A percentile compares a stretch with the other conserved stretches of the same genome.
Evolutionary conservation across 140 eudicot genomes (phyloP).

Genomic region (Cichorium intybus): DNA sequence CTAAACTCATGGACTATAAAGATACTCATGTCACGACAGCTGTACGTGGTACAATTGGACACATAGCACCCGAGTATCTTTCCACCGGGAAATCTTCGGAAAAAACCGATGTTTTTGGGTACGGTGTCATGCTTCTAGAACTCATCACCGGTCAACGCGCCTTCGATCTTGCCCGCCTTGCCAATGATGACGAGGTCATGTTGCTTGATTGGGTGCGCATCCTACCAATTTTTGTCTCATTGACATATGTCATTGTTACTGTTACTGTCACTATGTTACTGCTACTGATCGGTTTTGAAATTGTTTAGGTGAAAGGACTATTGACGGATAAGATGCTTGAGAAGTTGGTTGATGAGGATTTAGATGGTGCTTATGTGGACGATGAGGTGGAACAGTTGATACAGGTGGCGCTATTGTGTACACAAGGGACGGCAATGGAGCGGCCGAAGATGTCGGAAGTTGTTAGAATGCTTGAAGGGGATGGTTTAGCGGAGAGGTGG

Average conservation of each 20-base stretch:
- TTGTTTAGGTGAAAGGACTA: slow-evolving; percentile 23
- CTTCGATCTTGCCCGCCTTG: slow-evolving; percentile 72
- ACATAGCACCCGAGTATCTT: slow-evolving; percentile 73
- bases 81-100: slow-evolving; percentile 77
- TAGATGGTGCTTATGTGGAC: not conserved
- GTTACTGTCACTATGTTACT: too few species aligned
- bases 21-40: slow-evolving; percentile 86
- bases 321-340: slow-evolving; percentile 14
- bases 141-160: slow-evolving; percentile 78
- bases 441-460: slow-evolving; percentile 31
- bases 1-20: slow-evolving; percentile 77
- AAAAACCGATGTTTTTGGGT: slow-evolving; percentile 80
- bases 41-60: slow-evolving; percentile 69
- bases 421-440: slow-evolving; percentile 21
- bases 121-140: slow-evolving; percentile 83
- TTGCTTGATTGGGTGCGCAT: slow-evolving; percentile 62
- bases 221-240: not conserved
- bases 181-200: slow-evolving; percentile 75
- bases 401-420: slow-evolving; percentile 28
- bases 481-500: slow-evolving; percentile 24
- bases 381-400: slow-evolving; percentile 24
- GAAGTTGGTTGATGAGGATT: slow-evolving; percentile 24
- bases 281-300: not conserved
- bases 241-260: not conserved
- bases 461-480: slow-evolving; percentile 25